A percentile compares a stretch with the other conserved stretches of the same genome.
Conservation (phyloP, 768 basidiomycete genomes). For the Russula compacta region DNA sequence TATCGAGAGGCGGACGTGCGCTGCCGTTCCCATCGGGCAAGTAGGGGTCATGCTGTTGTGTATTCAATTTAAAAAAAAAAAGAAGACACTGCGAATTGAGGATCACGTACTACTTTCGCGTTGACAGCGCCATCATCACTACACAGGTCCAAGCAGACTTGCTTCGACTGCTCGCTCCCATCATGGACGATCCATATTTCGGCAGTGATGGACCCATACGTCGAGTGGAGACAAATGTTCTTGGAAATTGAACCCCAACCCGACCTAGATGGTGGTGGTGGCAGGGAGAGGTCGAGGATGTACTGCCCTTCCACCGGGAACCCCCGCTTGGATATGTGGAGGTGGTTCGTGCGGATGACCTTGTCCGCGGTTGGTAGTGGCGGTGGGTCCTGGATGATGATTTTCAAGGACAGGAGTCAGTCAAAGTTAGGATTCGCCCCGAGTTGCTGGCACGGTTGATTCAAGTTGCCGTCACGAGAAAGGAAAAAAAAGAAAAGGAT, state of each 20-base stretch:
- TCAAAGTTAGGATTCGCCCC: neutral
- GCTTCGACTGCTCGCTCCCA: neutral
- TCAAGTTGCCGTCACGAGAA: neutral
- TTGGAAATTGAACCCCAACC: neutral
- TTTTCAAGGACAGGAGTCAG: neutral
- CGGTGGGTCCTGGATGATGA: neutral
- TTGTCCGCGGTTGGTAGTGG: no score
- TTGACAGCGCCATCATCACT: neutral
- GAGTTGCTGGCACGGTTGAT: neutral
- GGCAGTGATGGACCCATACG: neutral
- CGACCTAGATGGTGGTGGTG: neutral
- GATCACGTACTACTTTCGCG: slow-evolving; percentile 2
- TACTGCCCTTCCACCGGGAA: neutral
- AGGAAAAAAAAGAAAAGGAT: neutral
- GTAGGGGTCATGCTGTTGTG: neutral
- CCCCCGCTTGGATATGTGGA: neutral
- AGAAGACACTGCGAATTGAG: neutral
- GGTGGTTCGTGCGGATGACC: neutral
- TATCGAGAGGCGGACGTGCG: neutral
- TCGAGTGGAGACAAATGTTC: slow-evolving; percentile 4
- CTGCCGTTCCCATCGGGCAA: neutral
- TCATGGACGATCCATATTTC: slow-evolving; percentile 1
- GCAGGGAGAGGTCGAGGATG: slow-evolving; percentile 1
- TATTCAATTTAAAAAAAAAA: neutral
- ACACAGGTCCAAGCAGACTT: neutral